Conservation (phyloP, 1,284 basidiomycete species). For the Anthracocystis panici-leucophaei region DNA sequence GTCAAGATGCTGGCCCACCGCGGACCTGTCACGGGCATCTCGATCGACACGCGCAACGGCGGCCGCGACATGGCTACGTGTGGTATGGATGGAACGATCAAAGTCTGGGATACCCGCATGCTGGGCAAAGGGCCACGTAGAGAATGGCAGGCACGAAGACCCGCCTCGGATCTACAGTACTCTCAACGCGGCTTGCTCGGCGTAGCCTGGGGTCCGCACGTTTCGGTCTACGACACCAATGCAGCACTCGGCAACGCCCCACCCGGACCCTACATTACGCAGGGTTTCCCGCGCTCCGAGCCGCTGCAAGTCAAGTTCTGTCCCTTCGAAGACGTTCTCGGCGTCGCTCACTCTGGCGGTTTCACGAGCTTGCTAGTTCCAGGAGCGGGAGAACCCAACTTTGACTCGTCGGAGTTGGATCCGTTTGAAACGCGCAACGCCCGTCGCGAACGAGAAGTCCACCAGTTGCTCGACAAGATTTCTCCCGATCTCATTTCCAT, state of each 20-base stretch:
- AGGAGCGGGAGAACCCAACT: conserved; percentile 92
- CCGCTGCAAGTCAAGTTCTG: conserved; percentile 78
- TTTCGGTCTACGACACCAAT: conserved; percentile 76
- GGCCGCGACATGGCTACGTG: conserved; percentile 92
- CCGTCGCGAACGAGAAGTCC: conserved; percentile 90
- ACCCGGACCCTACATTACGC: conserved; percentile 72
- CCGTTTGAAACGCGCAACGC: conserved; percentile 89
- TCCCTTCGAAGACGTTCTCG: conserved; percentile 92
- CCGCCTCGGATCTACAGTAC: conserved; percentile 70
- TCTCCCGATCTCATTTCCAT: conserved; percentile 93
- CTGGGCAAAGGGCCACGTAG: conserved; percentile 85
- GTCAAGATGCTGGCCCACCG: conserved; percentile 91
- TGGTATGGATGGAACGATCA: conserved; percentile 88
- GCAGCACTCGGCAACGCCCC: conserved; percentile 66
- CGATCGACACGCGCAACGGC: conserved; percentile 79
- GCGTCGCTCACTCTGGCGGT: conserved; percentile 78
- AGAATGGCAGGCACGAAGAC: conserved; percentile 79
- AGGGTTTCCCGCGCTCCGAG: conserved; percentile 72
- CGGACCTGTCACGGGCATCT: conserved; percentile 84
- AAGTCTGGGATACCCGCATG: conserved; percentile 94
- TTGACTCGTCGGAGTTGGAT: conserved; percentile 92
- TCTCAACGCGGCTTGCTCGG: conserved; percentile 83
- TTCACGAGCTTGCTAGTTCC: conserved; percentile 89
- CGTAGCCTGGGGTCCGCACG: conserved; percentile 79
- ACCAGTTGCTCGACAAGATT: conserved; percentile 91